Base-by-base conservation (phyloP, 306 rosid genomes). In the Begonia loranthoides region DNA sequence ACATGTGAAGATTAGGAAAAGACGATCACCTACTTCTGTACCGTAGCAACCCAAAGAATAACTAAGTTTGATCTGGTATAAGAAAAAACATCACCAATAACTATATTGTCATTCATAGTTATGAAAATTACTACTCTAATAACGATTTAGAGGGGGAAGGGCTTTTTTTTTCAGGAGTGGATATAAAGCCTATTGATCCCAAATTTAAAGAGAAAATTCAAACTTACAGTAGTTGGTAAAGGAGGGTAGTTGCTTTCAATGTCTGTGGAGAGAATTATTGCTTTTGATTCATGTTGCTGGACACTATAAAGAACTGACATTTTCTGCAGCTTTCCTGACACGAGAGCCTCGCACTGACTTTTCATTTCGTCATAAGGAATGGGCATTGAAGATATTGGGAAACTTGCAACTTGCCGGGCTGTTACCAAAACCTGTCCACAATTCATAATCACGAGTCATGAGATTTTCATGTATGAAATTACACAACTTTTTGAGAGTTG, bases 301-400 rank as follows among this genome's bases (percentile, higher is more conserved):
- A 82, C 75, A 76, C 84, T 82, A 55, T 80, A 87, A 64, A 90
- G 92, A 64, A 78, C 76, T 44, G 95, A 77, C 95, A 86, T 82
- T 68, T 86, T 90, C 69, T 78, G 75, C 50, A 80, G 92, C 70
- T 80, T 86, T 40, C 92, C 94, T 0, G 71, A 71, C 40, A 74
- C 92, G 55, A 90, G 95, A 67, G 95, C 95, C 71, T 86, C 95
- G 28, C 99, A 86, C 65, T 82, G 99, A 68, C 76, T 77, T 78
- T 86, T 90, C 94, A 90, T 80, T 70, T 86, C 83, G 62, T 86
- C 94, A 54, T 82, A 90, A 51, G 95, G 82, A 51, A 86, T 60
- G 1, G 94, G 88, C 12, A 66, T 62, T 24, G 88, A 57, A 57
- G 99, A 78, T 62, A 63, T 56, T 10, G 87, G 88, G 70, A 73